Evolutionary conservation across 495 filamentous ascomycete species (phyloP).

Genomic region (Aspergillus campestris): DNA sequence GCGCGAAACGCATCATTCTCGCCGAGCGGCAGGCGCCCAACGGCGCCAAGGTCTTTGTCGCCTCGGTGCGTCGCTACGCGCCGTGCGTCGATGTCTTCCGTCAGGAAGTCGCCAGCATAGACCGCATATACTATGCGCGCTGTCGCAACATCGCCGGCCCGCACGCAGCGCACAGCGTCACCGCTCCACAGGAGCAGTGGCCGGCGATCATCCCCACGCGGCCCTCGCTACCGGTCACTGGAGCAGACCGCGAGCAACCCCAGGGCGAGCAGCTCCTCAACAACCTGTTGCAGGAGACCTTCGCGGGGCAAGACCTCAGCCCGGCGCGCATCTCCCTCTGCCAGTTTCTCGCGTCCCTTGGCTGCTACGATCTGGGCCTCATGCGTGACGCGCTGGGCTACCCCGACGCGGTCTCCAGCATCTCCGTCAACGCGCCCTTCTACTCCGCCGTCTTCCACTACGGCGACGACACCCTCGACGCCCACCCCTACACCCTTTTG

Average conservation of each 20-base stretch:
- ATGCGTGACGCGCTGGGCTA: conserved; percentile 49
- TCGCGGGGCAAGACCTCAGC: conserved; percentile 24
- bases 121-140: conserved; percentile 44
- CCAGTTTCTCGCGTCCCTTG: conserved; percentile 38
- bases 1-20: conserved; percentile 31
- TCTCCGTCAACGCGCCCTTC: conserved; percentile 37
- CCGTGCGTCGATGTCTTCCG: conserved; percentile 42
- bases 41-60: conserved; percentile 41
- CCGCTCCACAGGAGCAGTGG: conserved; percentile 11
- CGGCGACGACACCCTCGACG: conserved; percentile 4
- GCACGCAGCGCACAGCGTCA: conserved; percentile 17
- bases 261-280: conserved; percentile 3
- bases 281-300: conserved; percentile 22
- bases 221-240: too few species aligned
- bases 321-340: conserved; percentile 27
- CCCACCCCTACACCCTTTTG: conserved; percentile 38
- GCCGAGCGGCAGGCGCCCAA: conserved; percentile 21
- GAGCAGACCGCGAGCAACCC: too few species aligned
- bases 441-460: conserved; percentile 41
- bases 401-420: conserved; percentile 35
- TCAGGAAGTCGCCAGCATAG: conserved; percentile 33
- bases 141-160: conserved; percentile 47
- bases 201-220: neutral
- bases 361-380: conserved; percentile 46
- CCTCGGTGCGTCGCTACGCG: conserved; percentile 48